Conservation (phyloP, 1,284 basidiomycete species). For the Cryptococcus amylolentus region DNA sequence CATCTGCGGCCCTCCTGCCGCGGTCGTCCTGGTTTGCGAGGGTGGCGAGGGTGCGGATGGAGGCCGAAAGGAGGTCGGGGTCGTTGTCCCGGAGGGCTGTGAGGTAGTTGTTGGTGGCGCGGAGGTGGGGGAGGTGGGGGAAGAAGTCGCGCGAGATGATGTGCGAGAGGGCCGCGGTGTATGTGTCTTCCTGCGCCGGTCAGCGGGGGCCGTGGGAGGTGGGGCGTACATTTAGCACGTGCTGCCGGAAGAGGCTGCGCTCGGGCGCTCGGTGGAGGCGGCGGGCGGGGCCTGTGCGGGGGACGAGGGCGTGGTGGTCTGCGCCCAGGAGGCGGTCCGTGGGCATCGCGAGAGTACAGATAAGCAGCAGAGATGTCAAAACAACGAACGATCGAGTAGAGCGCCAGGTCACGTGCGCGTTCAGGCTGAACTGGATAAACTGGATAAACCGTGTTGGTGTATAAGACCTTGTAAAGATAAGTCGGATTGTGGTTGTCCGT, state of each 20-base stretch:
- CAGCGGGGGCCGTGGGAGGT: background rate
- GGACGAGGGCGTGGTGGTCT: conserved; percentile 23
- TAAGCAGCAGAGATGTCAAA: background rate
- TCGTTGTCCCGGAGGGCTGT: conserved; percentile 71
- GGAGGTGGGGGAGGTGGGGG: conserved; percentile 79
- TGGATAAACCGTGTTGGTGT: no score
- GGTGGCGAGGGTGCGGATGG: conserved; percentile 67
- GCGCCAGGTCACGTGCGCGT: background rate
- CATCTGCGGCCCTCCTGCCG: conserved; percentile 11
- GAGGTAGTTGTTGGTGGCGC: conserved; percentile 79
- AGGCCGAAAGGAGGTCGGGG: conserved; percentile 65
- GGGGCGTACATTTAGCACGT: conserved; percentile 40
- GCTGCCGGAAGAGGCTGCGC: conserved; percentile 40
- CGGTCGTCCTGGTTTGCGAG: conserved; percentile 51
- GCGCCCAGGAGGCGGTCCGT: background rate
- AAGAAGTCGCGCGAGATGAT: conserved; percentile 99
- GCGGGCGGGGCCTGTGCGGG: conserved; percentile 27
- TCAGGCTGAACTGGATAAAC: background rate
- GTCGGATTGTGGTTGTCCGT: background rate
- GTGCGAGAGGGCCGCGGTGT: conserved; percentile 82
- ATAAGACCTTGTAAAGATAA: no score
- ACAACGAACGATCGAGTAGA: background rate
- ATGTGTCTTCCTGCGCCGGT: conserved; percentile 72
- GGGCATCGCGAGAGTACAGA: background rate
- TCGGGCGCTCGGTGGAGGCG: conserved; percentile 32